phyloP scores from a whole-genome alignment of 176 grass and related monocot species.

The Tillandsia leiboldiana region DNA sequence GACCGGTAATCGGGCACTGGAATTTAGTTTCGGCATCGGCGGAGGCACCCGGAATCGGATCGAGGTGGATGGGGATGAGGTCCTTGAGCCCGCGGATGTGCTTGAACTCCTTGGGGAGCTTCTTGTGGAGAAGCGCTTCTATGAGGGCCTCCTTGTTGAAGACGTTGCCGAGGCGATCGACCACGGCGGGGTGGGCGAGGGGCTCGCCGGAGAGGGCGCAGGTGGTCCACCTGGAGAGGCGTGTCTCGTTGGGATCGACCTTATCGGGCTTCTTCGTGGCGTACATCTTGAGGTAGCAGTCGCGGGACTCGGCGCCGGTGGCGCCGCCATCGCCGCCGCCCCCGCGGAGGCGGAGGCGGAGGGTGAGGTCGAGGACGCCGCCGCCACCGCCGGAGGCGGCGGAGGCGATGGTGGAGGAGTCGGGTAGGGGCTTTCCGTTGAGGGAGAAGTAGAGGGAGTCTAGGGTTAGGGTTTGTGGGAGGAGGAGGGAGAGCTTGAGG shows the following conservation, averaged over 20 bases:
- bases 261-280: conserved; percentile 90
- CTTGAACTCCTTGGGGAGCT: conserved; percentile 60
- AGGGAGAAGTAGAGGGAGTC: conserved; percentile 62
- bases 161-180: conserved; percentile 71
- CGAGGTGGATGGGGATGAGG: conserved; percentile 77
- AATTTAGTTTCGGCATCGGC: conserved; percentile 42
- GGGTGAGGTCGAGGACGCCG: conserved; percentile 31
- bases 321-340: conserved; percentile 91
- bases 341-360: conserved; percentile 51
- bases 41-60: conserved; percentile 23
- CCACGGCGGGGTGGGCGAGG: conserved; percentile 47
- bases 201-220: conserved; percentile 80
- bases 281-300: conserved; percentile 99
- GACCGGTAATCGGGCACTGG: conserved; percentile 68
- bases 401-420: conserved; percentile 15
- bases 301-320: conserved; percentile 92
- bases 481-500: conserved; percentile 32
- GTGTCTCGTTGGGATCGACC: conserved; percentile 85
- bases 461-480: conserved; percentile 24
- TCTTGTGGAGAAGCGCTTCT: conserved; percentile 76
- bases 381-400: conserved; percentile 18
- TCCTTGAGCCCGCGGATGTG: conserved; percentile 71
- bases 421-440: conserved; percentile 35
- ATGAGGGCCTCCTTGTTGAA: conserved; percentile 98
- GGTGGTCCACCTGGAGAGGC: conserved; percentile 83